Evolutionary conservation across 2,329 filamentous ascomycete species (phyloP).

Genomic region (Diaporthe sp.): DNA sequence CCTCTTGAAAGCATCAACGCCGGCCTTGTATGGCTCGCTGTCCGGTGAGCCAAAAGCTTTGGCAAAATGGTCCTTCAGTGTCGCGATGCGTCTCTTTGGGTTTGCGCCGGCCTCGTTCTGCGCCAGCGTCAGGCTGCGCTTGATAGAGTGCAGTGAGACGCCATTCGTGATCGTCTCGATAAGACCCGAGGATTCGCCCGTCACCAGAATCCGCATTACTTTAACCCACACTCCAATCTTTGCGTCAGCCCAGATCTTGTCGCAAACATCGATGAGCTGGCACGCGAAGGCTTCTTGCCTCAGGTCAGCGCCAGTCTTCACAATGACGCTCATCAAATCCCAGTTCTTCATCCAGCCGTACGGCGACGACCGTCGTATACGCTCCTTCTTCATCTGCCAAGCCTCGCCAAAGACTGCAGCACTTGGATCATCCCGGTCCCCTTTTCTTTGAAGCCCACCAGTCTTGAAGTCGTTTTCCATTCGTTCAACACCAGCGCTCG

Average conservation of each 20-base stretch:
- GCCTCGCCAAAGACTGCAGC: slow-evolving; percentile 89
- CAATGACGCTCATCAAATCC: slow-evolving; percentile 88
- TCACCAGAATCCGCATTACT: slow-evolving; percentile 87
- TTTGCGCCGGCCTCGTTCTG: slow-evolving; percentile 80
- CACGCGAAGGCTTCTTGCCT: slow-evolving; percentile 89
- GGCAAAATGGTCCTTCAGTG: slow-evolving; percentile 83
- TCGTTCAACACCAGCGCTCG: slow-evolving; percentile 80
- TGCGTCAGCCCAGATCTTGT: slow-evolving; percentile 84
- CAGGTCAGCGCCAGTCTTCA: slow-evolving; percentile 87
- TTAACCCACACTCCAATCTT: slow-evolving; percentile 87
- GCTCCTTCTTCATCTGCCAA: slow-evolving; percentile 86
- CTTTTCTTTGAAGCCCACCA: slow-evolving; percentile 82
- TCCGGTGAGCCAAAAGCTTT: slow-evolving; percentile 82
- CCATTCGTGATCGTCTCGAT: slow-evolving; percentile 92
- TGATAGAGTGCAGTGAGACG: slow-evolving; percentile 87
- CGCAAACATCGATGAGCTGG: slow-evolving; percentile 84
- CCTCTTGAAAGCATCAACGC: slow-evolving; percentile 82
- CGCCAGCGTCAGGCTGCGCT: slow-evolving; percentile 83
- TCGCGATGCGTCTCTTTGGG: slow-evolving; percentile 81
- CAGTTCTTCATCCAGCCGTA: slow-evolving; percentile 91
- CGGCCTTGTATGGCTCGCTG: slow-evolving; percentile 76
- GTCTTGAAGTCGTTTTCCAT: slow-evolving; percentile 95
- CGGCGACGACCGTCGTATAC: slow-evolving; percentile 84
- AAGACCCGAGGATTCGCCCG: slow-evolving; percentile 84
- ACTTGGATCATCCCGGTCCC: slow-evolving; percentile 86